These are phyloP conservation scores for Ceratocystiopsis minuta DNA, from an alignment of 2,329 filamentous ascomycete genomes.

Conservation along the genomic window DNA sequence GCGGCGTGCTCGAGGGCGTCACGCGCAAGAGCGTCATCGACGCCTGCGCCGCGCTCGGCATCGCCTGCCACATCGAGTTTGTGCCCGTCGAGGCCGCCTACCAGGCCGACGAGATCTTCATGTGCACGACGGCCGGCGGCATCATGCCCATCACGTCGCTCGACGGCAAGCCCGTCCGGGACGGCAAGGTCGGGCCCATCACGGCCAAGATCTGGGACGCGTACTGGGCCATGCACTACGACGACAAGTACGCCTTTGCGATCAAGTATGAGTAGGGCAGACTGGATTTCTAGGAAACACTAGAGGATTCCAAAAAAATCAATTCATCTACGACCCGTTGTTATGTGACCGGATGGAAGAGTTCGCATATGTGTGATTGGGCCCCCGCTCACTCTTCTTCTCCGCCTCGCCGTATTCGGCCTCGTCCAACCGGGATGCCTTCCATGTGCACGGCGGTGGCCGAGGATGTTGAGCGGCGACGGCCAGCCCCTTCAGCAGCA, in stretches of 20 bases:
- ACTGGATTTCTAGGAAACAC: too few species aligned
- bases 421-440: neutral
- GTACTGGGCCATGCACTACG: conserved; percentile 31
- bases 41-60: conserved; percentile 16
- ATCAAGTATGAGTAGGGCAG: conserved; percentile 12
- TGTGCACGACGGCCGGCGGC: conserved; percentile 34
- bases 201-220: conserved; percentile 30
- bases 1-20: conserved; percentile 29
- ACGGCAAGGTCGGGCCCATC: conserved; percentile 25
- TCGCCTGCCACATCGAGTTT: conserved; percentile 20
- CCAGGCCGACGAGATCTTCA: conserved; percentile 28
- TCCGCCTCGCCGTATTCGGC: neutral
- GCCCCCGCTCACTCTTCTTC: neutral
- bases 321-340: too few species aligned
- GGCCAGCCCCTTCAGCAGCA: conserved; percentile 4
- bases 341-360: too few species aligned
- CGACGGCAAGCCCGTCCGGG: conserved; percentile 23
- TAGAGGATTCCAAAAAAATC: too few species aligned
- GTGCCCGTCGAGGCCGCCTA: conserved; percentile 25
- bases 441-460: neutral
- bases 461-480: conserved; percentile 1
- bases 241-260: conserved; percentile 18
- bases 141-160: conserved; percentile 32
- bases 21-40: conserved; percentile 31
- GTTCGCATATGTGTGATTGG: too few species aligned